Evolutionary conservation across 2,329 filamentous ascomycete species (phyloP), one percentile per base, ranked within the genome.

Genomic region (Exophiala sp.): DNA sequence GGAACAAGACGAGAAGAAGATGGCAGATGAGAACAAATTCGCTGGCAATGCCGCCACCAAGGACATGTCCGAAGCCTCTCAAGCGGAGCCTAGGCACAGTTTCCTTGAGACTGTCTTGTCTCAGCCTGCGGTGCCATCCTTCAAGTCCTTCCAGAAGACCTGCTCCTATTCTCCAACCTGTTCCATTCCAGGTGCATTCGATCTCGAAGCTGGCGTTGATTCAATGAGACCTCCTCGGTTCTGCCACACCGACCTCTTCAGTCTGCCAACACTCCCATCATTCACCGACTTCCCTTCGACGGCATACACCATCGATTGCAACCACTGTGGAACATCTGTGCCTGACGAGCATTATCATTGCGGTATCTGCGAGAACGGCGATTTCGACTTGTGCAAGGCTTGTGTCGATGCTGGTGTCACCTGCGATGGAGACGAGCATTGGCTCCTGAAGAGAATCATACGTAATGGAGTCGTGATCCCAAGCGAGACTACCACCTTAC

Each of bases 311-410:
- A 91, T 99, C 41, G 95, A 89, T 77, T 99, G 94, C 82, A 97
- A 99, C 75, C 81, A 83, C 69, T 99, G 94, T 72, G 87, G 90
- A 62, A 78, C 77, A 57, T 82, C 85, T 39, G 90, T 96, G 65
- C 82, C 86, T 24, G 85, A 90, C 63, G 82, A 84, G 47, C 92
- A 99, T 72, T 99, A 89, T 72, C 94, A 99, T 74, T 99, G 95
- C 78, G 88, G 88, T 62, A 89, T 88, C 54, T 99, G 94, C 68
- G 90, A 97, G 61, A 83, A 87, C 53, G 94, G 92, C 38, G 94
- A 99, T 70, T 99, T 91, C 66, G 94, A 99, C 67, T 82, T 99
- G 29, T 99, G 95, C 78, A 80, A 85, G 60, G 71, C 77, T 5
- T 99, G 94, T 66, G 83, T 96, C 44, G 80, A 85, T 46, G 75